Conservation (phyloP, 1,139 yeast genomes). For the Eremothecium cymbalariae region DNA sequence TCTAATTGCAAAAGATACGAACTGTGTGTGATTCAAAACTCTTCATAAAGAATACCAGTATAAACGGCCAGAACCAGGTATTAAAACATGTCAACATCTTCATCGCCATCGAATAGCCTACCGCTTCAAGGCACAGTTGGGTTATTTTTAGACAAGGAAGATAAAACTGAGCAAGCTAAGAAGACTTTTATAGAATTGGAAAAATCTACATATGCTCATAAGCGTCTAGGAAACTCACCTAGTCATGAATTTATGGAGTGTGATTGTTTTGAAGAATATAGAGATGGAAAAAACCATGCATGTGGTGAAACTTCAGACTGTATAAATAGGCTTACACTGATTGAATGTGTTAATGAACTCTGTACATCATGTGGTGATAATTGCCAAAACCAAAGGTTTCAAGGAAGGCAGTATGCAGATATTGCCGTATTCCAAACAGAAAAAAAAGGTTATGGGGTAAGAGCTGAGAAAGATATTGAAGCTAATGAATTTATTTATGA, state of each 20-base stretch:
- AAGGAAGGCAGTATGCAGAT: constrained; percentile 58
- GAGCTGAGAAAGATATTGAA: constrained; percentile 54
- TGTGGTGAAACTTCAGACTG: constrained; percentile 86
- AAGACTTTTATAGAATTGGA: constrained; percentile 46
- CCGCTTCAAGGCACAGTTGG: constrained; percentile 7
- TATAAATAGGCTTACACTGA: constrained; percentile 83
- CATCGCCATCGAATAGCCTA: constrained; percentile 11
- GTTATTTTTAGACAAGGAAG: constrained; percentile 43
- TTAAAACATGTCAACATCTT: constrained; percentile 11
- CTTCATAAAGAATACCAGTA: too few species aligned
- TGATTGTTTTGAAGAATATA: constrained; percentile 50
- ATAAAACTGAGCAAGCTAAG: constrained; percentile 66
- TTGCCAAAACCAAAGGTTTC: constrained; percentile 87
- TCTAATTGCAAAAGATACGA: too few species aligned
- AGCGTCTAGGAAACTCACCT: constrained; percentile 57
- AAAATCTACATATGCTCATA: constrained; percentile 54
- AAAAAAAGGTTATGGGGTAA: constrained; percentile 80
- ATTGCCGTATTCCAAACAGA: constrained; percentile 76
- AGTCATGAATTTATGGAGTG: constrained; percentile 75
- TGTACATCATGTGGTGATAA: constrained; percentile 62
- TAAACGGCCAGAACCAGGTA: constrained; percentile 1
- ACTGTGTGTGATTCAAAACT: too few species aligned
- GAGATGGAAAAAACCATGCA: constrained; percentile 46
- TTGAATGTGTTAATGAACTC: constrained; percentile 75
- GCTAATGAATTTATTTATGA: constrained; percentile 73